Conservation (phyloP, 345 rosid genomes). For the Clarkia xantiana region DNA sequence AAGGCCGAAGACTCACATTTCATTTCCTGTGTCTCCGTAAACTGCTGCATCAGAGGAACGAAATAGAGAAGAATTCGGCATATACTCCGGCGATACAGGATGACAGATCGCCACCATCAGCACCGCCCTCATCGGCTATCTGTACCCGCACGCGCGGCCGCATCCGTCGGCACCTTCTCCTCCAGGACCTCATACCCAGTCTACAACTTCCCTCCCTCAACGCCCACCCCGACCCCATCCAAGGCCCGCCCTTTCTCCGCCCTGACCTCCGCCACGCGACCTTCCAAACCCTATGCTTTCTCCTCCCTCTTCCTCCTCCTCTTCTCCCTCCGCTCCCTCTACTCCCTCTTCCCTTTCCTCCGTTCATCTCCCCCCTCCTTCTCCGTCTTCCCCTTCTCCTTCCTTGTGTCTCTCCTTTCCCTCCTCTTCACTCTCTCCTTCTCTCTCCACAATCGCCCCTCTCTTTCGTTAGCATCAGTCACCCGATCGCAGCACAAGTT, state of each 20-base stretch:
- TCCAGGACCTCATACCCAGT: conserved; percentile 21
- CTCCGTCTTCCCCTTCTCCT: conserved; percentile 26
- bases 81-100: conserved; percentile 13
- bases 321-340: conserved; percentile 10
- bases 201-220: conserved; percentile 21
- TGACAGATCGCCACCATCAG: conserved; percentile 45
- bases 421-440: conserved; percentile 42
- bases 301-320: conserved; percentile 5
- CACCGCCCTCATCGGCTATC: conserved; percentile 66
- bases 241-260: conserved; percentile 27
- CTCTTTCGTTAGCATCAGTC: conserved; percentile 28
- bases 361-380: conserved; percentile 17
- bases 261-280: conserved; percentile 12
- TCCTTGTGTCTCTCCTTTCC: conserved; percentile 37
- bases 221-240: conserved; percentile 68
- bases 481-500: conserved; percentile 39
- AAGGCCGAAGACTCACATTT: too few relatives aligned
- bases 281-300: conserved; percentile 10
- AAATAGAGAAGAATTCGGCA: not conserved
- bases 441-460: conserved; percentile 27
- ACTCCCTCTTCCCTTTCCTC: conserved; percentile 12
- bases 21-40: not conserved
- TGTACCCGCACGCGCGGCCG: conserved; percentile 28
- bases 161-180: conserved; percentile 6
- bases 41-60: not conserved